These are phyloP conservation scores for Fusarium graminum DNA, from an alignment of 2,329 filamentous ascomycete genomes.

Conservation along the genomic window DNA sequence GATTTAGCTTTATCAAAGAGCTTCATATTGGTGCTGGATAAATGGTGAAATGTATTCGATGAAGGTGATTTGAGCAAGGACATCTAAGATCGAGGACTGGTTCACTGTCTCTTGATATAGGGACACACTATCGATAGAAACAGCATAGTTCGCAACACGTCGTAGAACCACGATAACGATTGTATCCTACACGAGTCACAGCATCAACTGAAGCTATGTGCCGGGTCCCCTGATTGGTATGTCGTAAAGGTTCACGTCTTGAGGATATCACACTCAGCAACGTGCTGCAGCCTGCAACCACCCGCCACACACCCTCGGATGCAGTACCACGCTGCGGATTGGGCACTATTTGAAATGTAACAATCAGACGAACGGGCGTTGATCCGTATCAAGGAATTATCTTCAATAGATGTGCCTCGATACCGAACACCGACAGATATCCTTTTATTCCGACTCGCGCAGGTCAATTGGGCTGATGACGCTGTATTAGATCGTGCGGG, in stretches of 20 bases:
- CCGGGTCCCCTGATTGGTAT: not conserved
- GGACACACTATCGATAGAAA: not conserved
- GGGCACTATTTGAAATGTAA: constrained; percentile 17
- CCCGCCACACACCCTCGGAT: constrained; percentile 31
- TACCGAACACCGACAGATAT: constrained; percentile 36
- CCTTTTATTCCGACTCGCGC: constrained; percentile 15
- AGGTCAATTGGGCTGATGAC: not conserved
- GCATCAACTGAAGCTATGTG: constrained; percentile 2
- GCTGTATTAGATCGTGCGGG: constrained; percentile 1
- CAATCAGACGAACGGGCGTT: constrained; percentile 4
- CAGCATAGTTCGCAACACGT: not conserved
- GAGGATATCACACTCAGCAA: constrained; percentile 6
- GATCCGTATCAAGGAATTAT: constrained; percentile 26
- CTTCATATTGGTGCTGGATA: constrained; percentile 37
- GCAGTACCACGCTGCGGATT: constrained; percentile 21
- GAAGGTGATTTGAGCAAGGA: not conserved
- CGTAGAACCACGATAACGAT: not conserved
- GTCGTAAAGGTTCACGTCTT: not conserved
- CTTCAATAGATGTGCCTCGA: constrained; percentile 4
- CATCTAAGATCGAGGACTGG: not conserved
- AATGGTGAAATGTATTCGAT: not conserved
- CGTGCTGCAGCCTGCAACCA: constrained; percentile 8
- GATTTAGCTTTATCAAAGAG: constrained; percentile 36
- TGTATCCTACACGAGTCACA: not conserved
- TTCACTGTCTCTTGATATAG: constrained; percentile 25